Evolutionary conservation across 176 grass and related monocot species (phyloP).

Genomic region (Pontederia paniculata): DNA sequence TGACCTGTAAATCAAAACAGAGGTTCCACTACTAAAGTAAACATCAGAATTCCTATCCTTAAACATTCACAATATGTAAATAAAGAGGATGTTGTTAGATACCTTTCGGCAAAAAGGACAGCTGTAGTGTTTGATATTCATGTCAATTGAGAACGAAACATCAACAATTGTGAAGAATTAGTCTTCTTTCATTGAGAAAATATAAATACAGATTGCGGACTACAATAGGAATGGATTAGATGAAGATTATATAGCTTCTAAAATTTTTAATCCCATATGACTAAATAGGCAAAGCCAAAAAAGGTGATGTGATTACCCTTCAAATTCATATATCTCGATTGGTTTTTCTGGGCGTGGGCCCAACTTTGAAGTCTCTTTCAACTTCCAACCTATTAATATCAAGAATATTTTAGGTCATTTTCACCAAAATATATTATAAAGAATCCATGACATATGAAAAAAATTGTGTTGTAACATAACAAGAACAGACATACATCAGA

Average conservation of each 20-base stretch:
- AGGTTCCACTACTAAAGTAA: not conserved
- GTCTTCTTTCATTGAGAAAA: slow-evolving; percentile 11
- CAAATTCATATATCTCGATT: slow-evolving; percentile 95
- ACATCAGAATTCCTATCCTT: not conserved
- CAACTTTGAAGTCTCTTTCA: slow-evolving; percentile 88
- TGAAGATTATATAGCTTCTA: too few relatives aligned
- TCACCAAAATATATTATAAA: not conserved
- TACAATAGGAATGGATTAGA: not conserved
- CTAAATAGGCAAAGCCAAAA: slow-evolving; percentile 1
- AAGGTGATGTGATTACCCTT: slow-evolving; percentile 34
- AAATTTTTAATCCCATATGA: not conserved
- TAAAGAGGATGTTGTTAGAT: slow-evolving; percentile 3
- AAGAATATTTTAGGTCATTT: slow-evolving; percentile 3
- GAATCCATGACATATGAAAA: not conserved
- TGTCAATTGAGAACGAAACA: slow-evolving; percentile 12
- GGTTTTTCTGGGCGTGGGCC: slow-evolving; percentile 67
- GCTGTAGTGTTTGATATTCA: slow-evolving; percentile 30
- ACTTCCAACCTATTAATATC: slow-evolving; percentile 41
- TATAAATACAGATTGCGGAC: not conserved
- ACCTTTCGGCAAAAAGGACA: slow-evolving; percentile 98
- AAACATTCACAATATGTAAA: not conserved
- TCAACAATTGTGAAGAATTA: slow-evolving; percentile 11
- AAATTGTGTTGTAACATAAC: not conserved
- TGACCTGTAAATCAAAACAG: slow-evolving; percentile 39
- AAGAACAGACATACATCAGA: not conserved